Evolutionary conservation across 1,284 basidiomycete genomes (phyloP), one percentile per base, ranked within the genome.

Genomic region (Cutaneotrichosporon mucoides): DNA sequence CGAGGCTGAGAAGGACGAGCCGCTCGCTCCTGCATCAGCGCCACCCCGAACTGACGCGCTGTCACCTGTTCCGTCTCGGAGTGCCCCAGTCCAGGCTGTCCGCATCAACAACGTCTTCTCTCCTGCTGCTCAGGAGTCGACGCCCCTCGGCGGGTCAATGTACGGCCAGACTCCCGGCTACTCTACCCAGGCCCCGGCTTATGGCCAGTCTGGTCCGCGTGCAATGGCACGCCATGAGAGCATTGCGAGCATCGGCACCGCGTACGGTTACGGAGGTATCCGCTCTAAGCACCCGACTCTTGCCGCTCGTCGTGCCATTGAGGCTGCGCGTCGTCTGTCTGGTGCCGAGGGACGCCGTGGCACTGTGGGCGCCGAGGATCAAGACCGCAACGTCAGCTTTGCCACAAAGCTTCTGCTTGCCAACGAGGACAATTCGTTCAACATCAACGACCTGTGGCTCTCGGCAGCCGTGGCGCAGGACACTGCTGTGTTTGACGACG

Each of bases 361-460:
- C 0, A 65, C 61, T 7, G 70, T 71, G 1, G 67, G 62, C 6
- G 68, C 63, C 6, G 66, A 70, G 16, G 65, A 60, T 10, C 66
- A 64, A 15, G 59, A 57, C 42, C 62, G 67, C 57, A 56, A 65
- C 62, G 57, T 67, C 55, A 52, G 71, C 71, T 91, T 98, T 67
- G 89, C 94, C 0, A 91, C 97, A 72, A 84, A 90, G 63, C 76
- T 95, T n/a, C 80, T 95, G 35, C 86, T 95, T 79, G 78, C 78
- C 55, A 78, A 77, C 64, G 79, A 79, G 68, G 77, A 76, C 63
- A 78, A 77, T 62, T 78, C 69, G 1, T 78, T 79, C 71, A 79
- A 76, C 59, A 73, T 79, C 63, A 77, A 77, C 63, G 79, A 79
- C 55, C 71, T 79, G 16, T 79, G 79, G 79, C 75, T 79, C 2